Base-by-base conservation (phyloP, 306 rosid species). In the Crataegus laevigata region DNA sequence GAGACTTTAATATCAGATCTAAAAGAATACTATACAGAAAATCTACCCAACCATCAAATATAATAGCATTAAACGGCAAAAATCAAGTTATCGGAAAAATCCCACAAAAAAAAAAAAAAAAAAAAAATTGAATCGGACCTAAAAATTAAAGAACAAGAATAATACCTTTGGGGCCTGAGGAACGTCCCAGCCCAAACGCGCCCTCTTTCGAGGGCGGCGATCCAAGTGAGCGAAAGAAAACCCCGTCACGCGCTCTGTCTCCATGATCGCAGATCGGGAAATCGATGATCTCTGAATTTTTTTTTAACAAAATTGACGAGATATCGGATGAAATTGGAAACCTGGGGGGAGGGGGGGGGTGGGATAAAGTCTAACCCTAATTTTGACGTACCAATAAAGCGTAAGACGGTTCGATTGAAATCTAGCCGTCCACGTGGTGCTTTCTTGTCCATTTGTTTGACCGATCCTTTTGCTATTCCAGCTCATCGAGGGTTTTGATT, bases 151-250 rank as follows among this genome's bases (percentile, higher is more conserved):
- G 59, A 50, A 8, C 4, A 34, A 24, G 76, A 17, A 87, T 71
- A 9, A 77, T 92, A 94, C 99, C 99, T 90, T 94, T 0, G 99
- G 88, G 63, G 80, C 78, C 68, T 94, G 96, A 32, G 94, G 90
- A 32, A 90, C 85, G 57, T 94, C 99, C 99, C 99, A 94, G 52
- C 99, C 99, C 86, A 94, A 76, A 19, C 99, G 91, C 62, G 99
- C 93, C 71, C 96, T 69, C 91, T 94, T 92, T 70, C 96, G 86
- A 3, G 99, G 99, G 63, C 96, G 91, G 1, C 97, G 96, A 83
- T 94, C 99, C 85, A 94, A 78, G 84, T 89, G 88, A 43, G 92
- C 80, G 24, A 79, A 88, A 13, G 97, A 97, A 69, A 94, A 94
- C 84, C 90, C 99, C 25, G 85, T 83, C 83, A 92, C 88, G 87